Evolutionary conservation across 495 filamentous ascomycete genomes (phyloP), one percentile per base, ranked within the genome.

Genomic region (Penicillium crystallinum): DNA sequence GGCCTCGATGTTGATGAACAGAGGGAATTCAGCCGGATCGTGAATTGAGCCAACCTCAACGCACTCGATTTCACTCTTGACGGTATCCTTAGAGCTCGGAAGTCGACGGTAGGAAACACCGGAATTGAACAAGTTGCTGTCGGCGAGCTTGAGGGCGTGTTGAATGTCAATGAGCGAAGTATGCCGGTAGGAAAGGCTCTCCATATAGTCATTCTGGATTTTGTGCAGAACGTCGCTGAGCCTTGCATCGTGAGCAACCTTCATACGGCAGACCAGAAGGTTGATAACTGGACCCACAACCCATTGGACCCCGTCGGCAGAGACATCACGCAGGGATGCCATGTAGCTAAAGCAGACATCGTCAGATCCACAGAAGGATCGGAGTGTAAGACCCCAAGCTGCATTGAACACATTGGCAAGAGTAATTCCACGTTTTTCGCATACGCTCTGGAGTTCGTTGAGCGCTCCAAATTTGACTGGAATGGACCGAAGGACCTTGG

Each of bases 321-420:
- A 55, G 5, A 70, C 58, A 57, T 83, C 79, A 27, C 80, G 65
- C 12, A 79, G 69, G 1, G 77, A 81, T 15, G 72, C 65, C 42
- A 78, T 67, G 49, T 81, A 81, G 30, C 75, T 76, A 54, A 81
- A 83, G 46, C 72, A 80, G 0, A 82, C 67, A 38, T 81, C 78
- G 17, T 75, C 59, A 4, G 71, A 71, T 1, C 70, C 69, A 44
- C 71, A 75, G 56, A 80, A 82, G 31, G 57, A 59, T 23, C 73
- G 73, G 37, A 83, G 61, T 0, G 75, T 71, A 12, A 82, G 59
- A 2, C 73, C 79, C 80, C 80, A 83, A 3, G 73, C 76, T 3
- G 71, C 67, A 37, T 79, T 80, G 52, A 82, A 71, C 0, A 73
- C 70, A 60, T 75, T 81, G 14, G 77, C 72, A 11, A 78, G 37